Evolutionary conservation across 345 rosid genomes (phyloP).

Genomic region (Dovyalis caffra): DNA sequence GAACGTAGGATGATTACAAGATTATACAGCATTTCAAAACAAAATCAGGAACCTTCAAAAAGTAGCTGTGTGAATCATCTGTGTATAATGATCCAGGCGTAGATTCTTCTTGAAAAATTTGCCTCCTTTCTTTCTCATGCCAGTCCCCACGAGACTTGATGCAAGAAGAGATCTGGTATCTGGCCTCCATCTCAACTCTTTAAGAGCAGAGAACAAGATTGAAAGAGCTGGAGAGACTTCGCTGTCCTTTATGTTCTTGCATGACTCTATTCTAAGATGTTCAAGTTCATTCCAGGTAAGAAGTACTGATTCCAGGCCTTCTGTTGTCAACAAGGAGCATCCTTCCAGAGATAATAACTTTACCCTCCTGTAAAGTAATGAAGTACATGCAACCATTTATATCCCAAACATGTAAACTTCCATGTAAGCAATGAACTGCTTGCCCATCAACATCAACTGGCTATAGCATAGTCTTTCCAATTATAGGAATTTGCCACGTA

Average conservation of each 20-base stretch:
- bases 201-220: constrained; percentile 24
- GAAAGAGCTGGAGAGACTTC: constrained; percentile 31
- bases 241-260: constrained; percentile 23
- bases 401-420: background rate
- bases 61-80: background rate
- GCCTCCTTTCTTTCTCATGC: constrained; percentile 35
- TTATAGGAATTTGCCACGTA: background rate
- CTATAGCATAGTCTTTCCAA: background rate
- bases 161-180: constrained; percentile 28
- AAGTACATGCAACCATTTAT: background rate
- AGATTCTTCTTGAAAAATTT: constrained; percentile 30
- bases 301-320: constrained; percentile 32
- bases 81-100: background rate
- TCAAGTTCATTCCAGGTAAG: constrained; percentile 26
- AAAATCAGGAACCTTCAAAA: background rate
- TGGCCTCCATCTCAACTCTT: constrained; percentile 37
- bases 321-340: constrained; percentile 32
- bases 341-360: constrained; percentile 26
- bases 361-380: constrained; percentile 21
- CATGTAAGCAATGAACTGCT: no score
- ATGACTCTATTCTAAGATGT: constrained; percentile 28
- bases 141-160: constrained; percentile 27
- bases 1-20: background rate
- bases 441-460: background rate
- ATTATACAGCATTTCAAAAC: background rate